Percentiles rank a stretch among this genome's conserved stretches.
These are phyloP conservation scores for Scorias spongiosa DNA, from an alignment of 2,329 filamentous ascomycete species.

Conservation along the genomic window DNA sequence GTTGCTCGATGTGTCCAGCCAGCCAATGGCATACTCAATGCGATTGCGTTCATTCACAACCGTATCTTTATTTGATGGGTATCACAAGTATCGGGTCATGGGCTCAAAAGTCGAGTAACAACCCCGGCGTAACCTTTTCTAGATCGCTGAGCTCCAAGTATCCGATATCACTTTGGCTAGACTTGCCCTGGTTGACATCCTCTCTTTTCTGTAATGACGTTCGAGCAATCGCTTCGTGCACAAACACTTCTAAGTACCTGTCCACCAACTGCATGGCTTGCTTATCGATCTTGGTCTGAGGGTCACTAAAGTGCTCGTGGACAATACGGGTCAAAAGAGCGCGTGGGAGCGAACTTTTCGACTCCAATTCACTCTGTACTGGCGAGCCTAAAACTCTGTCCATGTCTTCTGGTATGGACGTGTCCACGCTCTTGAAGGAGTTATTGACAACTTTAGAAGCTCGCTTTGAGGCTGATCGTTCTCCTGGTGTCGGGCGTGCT, in stretches of 20 bases:
- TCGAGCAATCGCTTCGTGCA: slow-evolving; percentile 73
- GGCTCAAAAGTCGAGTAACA: slow-evolving; percentile 66
- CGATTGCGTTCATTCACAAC: too few relatives aligned
- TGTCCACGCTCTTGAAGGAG: not conserved
- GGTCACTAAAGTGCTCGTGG: slow-evolving; percentile 60
- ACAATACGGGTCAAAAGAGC: slow-evolving; percentile 63
- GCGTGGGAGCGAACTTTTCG: slow-evolving; percentile 43
- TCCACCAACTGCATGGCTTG: slow-evolving; percentile 64
- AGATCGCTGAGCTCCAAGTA: slow-evolving; percentile 66
- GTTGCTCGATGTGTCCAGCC: too few relatives aligned
- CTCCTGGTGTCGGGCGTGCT: slow-evolving; percentile 1
- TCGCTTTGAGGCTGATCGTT: not conserved
- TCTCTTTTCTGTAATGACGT: slow-evolving; percentile 52
- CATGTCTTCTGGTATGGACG: not conserved
- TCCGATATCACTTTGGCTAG: slow-evolving; percentile 8
- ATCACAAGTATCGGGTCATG: too few relatives aligned
- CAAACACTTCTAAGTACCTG: slow-evolving; percentile 83
- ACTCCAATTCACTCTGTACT: slow-evolving; percentile 9
- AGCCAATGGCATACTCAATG: too few relatives aligned
- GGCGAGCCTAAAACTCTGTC: slow-evolving; percentile 1
- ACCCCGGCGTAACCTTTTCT: slow-evolving; percentile 71
- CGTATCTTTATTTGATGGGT: too few relatives aligned
- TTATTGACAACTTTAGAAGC: not conserved
- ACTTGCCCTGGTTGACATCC: slow-evolving; percentile 20
- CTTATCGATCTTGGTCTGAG: slow-evolving; percentile 56